Evolutionary conservation across 371 early-diverging fungal species (phyloP), one percentile per base, ranked within the genome.

Genomic region (Haplosporangium sp.): DNA sequence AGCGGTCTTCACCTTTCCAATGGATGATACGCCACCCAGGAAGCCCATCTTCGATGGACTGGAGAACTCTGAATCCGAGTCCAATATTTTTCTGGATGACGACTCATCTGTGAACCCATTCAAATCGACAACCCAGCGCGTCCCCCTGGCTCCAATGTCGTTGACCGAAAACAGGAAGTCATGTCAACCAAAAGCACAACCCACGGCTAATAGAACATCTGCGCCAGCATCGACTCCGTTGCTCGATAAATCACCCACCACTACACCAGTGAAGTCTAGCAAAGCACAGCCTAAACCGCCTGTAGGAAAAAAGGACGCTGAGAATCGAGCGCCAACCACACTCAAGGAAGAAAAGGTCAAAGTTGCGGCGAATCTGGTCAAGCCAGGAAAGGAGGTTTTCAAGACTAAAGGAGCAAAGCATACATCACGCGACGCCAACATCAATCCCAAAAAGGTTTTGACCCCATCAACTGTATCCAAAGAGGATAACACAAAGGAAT

Each of bases 1-100:
- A 29, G 64, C 80, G 10, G 50, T 68, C 21, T 79, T 73, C 50
- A 55, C 62, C 0, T 36, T 72, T 13, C 57, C 66, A 16, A 12
- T 45, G 29, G 67, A 67, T 11, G 59, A 50, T 16, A 14, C 55
- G 11, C 77, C 77, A n/a, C 52, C 47, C n/a, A 58, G 62, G n/a
- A 47, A 48, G 40, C 42, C 61, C 38, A 53, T 42, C 20, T 43
- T 57, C 7, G 40, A 42, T 51, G 64, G 57, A 23, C 61, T 55
- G 11, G 64, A 47, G 37, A 62, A 64, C 48, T 64, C 77, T 16
- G 52, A 46, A 55, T 62, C 67, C 6, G 67, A 71, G 14, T 46
- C 46, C 38, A 63, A 64, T 38, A 62, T 75, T 51, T 66, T 69
- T 47, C 38, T 53, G 45, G 58, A 59, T 41, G 66, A 62, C 10